These are phyloP conservation scores for Colletotrichum gloeosporioides DNA, from an alignment of 2,329 filamentous ascomycete genomes.

Conservation along the genomic window DNA sequence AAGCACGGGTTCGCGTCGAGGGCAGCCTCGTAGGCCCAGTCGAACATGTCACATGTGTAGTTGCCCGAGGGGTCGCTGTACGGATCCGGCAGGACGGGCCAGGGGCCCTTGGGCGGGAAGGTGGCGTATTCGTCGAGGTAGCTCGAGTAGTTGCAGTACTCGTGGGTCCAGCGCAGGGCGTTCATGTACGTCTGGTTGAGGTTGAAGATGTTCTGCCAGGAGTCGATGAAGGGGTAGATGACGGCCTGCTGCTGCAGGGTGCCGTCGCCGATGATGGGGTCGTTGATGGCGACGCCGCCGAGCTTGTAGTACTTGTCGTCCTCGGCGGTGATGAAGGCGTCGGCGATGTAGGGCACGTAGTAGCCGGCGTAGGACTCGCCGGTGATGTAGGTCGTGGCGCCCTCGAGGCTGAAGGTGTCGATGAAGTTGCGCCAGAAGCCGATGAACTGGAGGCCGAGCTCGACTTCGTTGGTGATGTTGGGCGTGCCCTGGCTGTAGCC, in stretches of 20 bases:
- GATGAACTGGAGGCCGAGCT: constrained; percentile 75
- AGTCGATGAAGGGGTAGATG: constrained; percentile 64
- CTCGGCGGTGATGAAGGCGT: constrained; percentile 72
- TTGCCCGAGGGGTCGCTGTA: constrained; percentile 34
- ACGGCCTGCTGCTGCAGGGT: constrained; percentile 50
- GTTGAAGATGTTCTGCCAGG: constrained; percentile 64
- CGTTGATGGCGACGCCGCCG: constrained; percentile 73
- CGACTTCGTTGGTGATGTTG: constrained; percentile 69
- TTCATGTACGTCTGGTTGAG: constrained; percentile 65
- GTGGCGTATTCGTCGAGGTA: constrained; percentile 66
- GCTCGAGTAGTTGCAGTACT: constrained; percentile 67
- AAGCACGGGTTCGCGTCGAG: constrained; percentile 76
- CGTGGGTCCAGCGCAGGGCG: constrained; percentile 55
- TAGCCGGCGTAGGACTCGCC: constrained; percentile 73
- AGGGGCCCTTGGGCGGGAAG: constrained; percentile 65
- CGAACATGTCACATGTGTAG: constrained; percentile 59
- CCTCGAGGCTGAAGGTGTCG: constrained; percentile 70
- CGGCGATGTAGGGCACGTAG: constrained; percentile 75
- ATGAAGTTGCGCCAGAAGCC: constrained; percentile 83
- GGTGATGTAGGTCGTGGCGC: constrained; percentile 74
- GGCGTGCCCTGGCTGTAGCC: constrained; percentile 72
- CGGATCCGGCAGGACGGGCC: constrained; percentile 55
- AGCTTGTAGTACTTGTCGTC: constrained; percentile 73
- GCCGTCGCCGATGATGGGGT: constrained; percentile 68
- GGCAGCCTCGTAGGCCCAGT: constrained; percentile 60